Conservation (phyloP, 805 yeast species). For the Starmerella scarabaei region DNA sequence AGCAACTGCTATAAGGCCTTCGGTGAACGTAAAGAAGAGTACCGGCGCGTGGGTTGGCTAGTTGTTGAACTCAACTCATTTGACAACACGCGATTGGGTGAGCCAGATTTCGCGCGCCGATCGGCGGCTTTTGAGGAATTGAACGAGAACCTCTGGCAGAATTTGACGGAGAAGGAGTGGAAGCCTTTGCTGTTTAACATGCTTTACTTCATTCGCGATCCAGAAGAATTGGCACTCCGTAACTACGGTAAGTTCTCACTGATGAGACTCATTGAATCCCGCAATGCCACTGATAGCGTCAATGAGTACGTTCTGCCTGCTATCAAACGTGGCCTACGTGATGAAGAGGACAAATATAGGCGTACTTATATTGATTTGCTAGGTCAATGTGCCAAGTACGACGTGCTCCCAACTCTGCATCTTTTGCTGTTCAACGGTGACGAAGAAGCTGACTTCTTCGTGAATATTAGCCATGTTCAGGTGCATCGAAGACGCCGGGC, state of each 20-base stretch:
- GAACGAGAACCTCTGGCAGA: conserved; percentile 40
- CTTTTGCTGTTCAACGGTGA: conserved; percentile 50
- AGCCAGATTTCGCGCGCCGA: conserved; percentile 67
- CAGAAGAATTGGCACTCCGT: conserved; percentile 67
- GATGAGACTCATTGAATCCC: conserved; percentile 46
- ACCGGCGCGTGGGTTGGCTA: conserved; percentile 38
- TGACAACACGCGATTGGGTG: conserved; percentile 47
- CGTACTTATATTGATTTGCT: conserved; percentile 58
- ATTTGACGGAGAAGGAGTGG: conserved; percentile 54
- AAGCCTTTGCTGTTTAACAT: conserved; percentile 56
- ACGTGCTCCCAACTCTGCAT: conserved; percentile 25
- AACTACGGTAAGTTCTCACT: conserved; percentile 58
- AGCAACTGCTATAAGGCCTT: conserved; percentile 44
- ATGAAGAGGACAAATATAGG: conserved; percentile 46
- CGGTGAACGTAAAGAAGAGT: conserved; percentile 38
- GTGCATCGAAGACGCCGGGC: conserved; percentile 78
- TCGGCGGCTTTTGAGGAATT: conserved; percentile 52
- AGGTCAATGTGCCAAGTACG: conserved; percentile 41
- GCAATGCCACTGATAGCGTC: conserved; percentile 27
- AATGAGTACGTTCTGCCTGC: conserved; percentile 49
- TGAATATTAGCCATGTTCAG: conserved; percentile 71
- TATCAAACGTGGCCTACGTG: conserved; percentile 54
- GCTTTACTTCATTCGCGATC: conserved; percentile 61
- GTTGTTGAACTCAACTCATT: conserved; percentile 58
- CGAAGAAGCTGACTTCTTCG: conserved; percentile 71